A percentile compares a stretch with the other conserved stretches of the same genome.
phyloP scores from a whole-genome alignment of 805 yeast species.

The Trichomonascus vanleenenianus region DNA sequence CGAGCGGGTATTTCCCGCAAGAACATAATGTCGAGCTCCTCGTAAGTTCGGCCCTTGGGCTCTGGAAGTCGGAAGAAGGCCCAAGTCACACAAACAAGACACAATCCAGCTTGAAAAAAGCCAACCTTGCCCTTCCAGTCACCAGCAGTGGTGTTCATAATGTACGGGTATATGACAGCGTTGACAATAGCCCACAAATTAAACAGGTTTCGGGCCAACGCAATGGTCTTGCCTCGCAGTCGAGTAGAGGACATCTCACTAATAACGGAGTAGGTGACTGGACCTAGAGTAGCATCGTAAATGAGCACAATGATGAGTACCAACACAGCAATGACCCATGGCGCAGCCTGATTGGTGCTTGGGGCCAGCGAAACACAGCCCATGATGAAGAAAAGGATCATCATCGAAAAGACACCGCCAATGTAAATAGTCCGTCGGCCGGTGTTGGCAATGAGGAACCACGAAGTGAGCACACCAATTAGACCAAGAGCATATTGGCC shows the following conservation, averaged over 20 bases:
- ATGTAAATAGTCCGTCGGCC: slow-evolving; percentile 21
- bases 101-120: slow-evolving; percentile 37
- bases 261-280: slow-evolving; percentile 34
- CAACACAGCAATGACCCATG: slow-evolving; percentile 35
- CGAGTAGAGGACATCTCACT: slow-evolving; percentile 37
- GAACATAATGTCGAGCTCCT: slow-evolving; percentile 51
- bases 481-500: slow-evolving; percentile 41
- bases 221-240: slow-evolving; percentile 36
- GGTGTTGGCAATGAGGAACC: slow-evolving; percentile 17
- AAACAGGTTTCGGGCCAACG: slow-evolving; percentile 31
- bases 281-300: slow-evolving; percentile 39
- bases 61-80: slow-evolving; percentile 50
- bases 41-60: slow-evolving; percentile 49
- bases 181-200: slow-evolving; percentile 18
- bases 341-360: slow-evolving; percentile 14
- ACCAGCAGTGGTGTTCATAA: slow-evolving; percentile 40
- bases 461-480: slow-evolving; percentile 31
- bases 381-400: slow-evolving; percentile 34
- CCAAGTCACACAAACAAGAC: slow-evolving; percentile 33
- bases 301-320: slow-evolving; percentile 38
- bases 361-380: slow-evolving; percentile 35
- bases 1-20: slow-evolving; percentile 25
- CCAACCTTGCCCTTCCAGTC: slow-evolving; percentile 43
- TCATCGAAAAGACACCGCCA: slow-evolving; percentile 32
- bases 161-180: slow-evolving; percentile 32